Evolutionary conservation across 1,139 yeast species (phyloP).

Genomic region (Pichia sp.): DNA sequence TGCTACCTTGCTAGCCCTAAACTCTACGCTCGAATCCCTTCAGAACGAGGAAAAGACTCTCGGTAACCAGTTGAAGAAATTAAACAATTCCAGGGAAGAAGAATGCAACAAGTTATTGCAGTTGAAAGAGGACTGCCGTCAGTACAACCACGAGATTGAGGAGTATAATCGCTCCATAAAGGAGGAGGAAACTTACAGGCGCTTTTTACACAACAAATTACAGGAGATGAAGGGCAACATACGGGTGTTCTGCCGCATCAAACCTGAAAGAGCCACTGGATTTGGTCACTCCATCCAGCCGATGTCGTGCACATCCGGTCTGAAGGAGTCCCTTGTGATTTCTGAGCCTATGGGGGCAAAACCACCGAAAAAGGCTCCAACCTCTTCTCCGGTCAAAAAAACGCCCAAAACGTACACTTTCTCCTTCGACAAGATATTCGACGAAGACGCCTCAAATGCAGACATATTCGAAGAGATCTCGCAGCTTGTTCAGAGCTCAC

Average conservation of each 20-base stretch:
- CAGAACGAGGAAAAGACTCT: conserved; percentile 23
- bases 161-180: conserved; percentile 1
- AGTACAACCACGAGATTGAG: conserved; percentile 6
- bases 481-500: conserved; percentile 80
- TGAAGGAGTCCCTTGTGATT: conserved; percentile 45
- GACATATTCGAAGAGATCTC: conserved; percentile 80
- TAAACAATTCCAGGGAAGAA: conserved; percentile 13
- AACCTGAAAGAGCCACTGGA: conserved; percentile 44
- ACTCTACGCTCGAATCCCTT: not conserved
- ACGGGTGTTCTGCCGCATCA: conserved; percentile 81
- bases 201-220: conserved; percentile 67
- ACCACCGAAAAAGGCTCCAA: not conserved
- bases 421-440: conserved; percentile 77
- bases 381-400: conserved; percentile 12
- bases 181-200: conserved; percentile 49
- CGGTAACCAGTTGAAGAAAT: conserved; percentile 2
- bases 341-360: conserved; percentile 28
- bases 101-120: conserved; percentile 15
- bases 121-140: conserved; percentile 13
- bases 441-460: conserved; percentile 47
- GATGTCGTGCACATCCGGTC: conserved; percentile 39
- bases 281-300: conserved; percentile 18
- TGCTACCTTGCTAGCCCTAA: not conserved
- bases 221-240: conserved; percentile 92
- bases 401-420: conserved; percentile 39